Evolutionary conservation across 257 asterid genomes (phyloP).

Genomic region (Solanum pimpinellifolium): DNA sequence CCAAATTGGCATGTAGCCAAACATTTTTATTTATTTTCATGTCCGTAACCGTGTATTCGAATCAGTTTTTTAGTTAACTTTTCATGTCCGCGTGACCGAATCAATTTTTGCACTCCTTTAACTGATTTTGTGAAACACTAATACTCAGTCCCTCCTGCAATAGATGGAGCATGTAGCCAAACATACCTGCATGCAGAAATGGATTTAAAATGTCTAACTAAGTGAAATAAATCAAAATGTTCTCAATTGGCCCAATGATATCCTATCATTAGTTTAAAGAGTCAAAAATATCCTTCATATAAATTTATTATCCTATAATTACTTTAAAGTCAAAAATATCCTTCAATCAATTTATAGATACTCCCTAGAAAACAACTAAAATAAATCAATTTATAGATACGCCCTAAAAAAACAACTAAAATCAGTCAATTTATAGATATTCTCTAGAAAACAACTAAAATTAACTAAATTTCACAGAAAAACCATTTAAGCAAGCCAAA

Average conservation of each 20-base stretch:
- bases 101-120: too few relatives aligned
- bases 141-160: background rate
- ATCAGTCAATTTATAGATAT: background rate
- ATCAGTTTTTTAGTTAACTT: too few relatives aligned
- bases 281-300: too few relatives aligned
- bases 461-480: background rate
- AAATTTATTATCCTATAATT: too few relatives aligned
- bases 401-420: background rate
- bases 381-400: background rate
- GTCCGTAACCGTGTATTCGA: accelerated
- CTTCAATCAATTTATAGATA: background rate
- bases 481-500: background rate
- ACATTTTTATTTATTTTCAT: background rate
- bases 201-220: too few relatives aligned
- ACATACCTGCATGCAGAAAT: background rate
- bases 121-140: background rate
- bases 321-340: too few relatives aligned
- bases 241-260: background rate
- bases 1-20: background rate
- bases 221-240: too few relatives aligned
- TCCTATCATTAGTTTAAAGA: background rate
- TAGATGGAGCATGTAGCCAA: background rate
- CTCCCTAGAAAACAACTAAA: background rate
- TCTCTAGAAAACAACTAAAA: background rate
- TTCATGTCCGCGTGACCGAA: too few relatives aligned